Conservation (phyloP, 352 stramenopile genomes). For the Elongisporangium senticosum region DNA sequence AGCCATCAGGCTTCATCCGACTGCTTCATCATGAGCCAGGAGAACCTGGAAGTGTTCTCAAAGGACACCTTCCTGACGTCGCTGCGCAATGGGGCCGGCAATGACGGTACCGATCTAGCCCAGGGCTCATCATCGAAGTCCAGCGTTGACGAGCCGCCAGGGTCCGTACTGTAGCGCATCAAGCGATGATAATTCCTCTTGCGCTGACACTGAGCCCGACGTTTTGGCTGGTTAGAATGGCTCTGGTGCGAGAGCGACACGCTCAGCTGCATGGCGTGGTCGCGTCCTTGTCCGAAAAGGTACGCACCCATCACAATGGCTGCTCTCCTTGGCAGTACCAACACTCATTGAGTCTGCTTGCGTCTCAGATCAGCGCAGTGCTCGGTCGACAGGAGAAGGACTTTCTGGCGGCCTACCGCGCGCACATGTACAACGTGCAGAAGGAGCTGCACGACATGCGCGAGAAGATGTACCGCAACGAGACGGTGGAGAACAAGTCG, state of each 20-base stretch:
- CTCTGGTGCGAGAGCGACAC: constrained; percentile 69
- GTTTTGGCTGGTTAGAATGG: constrained; percentile 43
- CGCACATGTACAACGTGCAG: constrained; percentile 95
- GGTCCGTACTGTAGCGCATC: constrained; percentile 16
- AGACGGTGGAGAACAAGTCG: constrained; percentile 81
- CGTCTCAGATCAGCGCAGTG: constrained; percentile 74
- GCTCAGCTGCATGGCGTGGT: constrained; percentile 78
- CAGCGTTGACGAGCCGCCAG: constrained; percentile 34
- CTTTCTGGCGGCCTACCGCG: constrained; percentile 90
- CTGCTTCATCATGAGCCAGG: constrained; percentile 36
- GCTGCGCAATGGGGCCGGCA: constrained; percentile 38
- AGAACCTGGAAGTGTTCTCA: constrained; percentile 57
- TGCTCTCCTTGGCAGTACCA: too few species aligned
- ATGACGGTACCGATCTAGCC: constrained; percentile 7
- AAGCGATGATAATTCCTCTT: not conserved
- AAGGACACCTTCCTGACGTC: constrained; percentile 79
- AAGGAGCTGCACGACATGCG: constrained; percentile 91
- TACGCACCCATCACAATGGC: too few species aligned
- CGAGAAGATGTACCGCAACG: constrained; percentile 86
- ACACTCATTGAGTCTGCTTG: not conserved
- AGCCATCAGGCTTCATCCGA: not conserved
- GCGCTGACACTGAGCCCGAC: not conserved
- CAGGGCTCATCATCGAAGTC: constrained; percentile 5
- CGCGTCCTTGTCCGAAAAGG: constrained; percentile 78
- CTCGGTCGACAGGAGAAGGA: constrained; percentile 90